Percentiles rank a stretch among this genome's conserved stretches.
Evolutionary conservation across 1,284 basidiomycete genomes (phyloP).

Genomic region (Cryptococcus sp.): DNA sequence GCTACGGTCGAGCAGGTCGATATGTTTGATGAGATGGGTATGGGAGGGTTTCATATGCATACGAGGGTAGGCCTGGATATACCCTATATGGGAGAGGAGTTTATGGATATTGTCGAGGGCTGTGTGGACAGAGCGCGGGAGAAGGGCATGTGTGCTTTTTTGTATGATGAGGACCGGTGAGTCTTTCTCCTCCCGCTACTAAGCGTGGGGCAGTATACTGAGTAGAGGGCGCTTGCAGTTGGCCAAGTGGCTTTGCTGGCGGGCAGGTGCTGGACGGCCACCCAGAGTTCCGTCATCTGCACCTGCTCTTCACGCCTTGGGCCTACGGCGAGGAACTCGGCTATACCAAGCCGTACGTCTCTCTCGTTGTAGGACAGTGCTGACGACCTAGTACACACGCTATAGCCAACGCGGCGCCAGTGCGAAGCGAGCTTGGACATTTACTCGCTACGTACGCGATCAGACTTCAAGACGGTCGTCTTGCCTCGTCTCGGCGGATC

Average conservation of each 20-base stretch:
- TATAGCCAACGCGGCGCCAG: conserved; percentile 28
- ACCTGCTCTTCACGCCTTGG: conserved; percentile 32
- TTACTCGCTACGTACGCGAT: conserved; percentile 31
- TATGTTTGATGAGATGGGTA: conserved; percentile 33
- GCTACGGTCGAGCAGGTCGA: conserved; percentile 25
- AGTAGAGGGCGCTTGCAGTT: conserved; percentile 8
- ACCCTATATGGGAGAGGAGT: conserved; percentile 36
- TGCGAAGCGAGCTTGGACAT: conserved; percentile 31
- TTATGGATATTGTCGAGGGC: conserved; percentile 27
- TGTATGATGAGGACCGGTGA: conserved; percentile 37
- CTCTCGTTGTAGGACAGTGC: neutral
- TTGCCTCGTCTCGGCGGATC: conserved; percentile 23
- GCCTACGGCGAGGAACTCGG: conserved; percentile 28
- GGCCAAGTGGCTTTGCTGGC: conserved; percentile 38
- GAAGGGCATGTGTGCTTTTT: conserved; percentile 32
- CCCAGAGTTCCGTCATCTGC: conserved; percentile 27
- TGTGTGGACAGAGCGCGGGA: conserved; percentile 27
- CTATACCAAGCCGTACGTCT: conserved; percentile 25
- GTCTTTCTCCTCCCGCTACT: neutral
- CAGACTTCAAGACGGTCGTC: conserved; percentile 12
- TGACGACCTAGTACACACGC: conserved; percentile 14
- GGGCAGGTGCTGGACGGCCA: conserved; percentile 30
- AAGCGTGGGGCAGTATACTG: neutral
- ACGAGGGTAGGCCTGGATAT: conserved; percentile 35
- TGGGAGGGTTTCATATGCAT: conserved; percentile 41